Conservation (phyloP, 179 eudicot genomes). For the Drosera spatulata region DNA sequence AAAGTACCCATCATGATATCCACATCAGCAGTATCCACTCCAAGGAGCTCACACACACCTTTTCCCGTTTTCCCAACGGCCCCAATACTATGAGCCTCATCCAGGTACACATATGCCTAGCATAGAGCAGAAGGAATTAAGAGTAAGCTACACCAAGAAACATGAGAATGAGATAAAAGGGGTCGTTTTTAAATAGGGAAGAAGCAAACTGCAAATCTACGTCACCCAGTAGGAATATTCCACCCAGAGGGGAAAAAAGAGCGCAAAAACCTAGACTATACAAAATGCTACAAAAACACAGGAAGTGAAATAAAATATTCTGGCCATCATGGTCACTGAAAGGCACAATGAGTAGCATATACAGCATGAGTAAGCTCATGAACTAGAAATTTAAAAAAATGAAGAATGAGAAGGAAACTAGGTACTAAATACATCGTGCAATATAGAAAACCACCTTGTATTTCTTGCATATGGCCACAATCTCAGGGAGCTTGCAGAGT, state of each 20-base stretch:
- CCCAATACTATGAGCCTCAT: slow-evolving; percentile 99
- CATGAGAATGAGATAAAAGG: neutral
- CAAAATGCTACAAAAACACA: too few relatives aligned
- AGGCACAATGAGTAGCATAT: too few relatives aligned
- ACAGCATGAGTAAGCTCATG: too few relatives aligned
- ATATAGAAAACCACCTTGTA: slow-evolving; percentile 50
- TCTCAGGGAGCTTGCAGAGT: slow-evolving; percentile 92
- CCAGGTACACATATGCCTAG: slow-evolving; percentile 85
- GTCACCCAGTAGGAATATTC: too few relatives aligned
- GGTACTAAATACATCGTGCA: neutral
- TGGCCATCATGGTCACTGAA: neutral
- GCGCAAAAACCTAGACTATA: too few relatives aligned
- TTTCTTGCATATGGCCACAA: slow-evolving; percentile 89
- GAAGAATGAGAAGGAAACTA: too few relatives aligned
- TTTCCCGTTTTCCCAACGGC: slow-evolving; percentile 95
- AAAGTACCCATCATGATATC: slow-evolving; percentile 99
- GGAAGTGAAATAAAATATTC: too few relatives aligned
- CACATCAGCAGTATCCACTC: slow-evolving; percentile 97
- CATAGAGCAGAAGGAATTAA: neutral
- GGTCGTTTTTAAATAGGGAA: too few relatives aligned
- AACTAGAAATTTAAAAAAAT: too few relatives aligned
- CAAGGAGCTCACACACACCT: slow-evolving; percentile 95
- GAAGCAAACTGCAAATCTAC: too few relatives aligned
- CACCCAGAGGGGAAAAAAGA: too few relatives aligned
- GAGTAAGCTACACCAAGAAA: neutral